Evolutionary conservation across 192 early-diverging fungal species (phyloP).

Genomic region (Gamsiella multidivaricata): DNA sequence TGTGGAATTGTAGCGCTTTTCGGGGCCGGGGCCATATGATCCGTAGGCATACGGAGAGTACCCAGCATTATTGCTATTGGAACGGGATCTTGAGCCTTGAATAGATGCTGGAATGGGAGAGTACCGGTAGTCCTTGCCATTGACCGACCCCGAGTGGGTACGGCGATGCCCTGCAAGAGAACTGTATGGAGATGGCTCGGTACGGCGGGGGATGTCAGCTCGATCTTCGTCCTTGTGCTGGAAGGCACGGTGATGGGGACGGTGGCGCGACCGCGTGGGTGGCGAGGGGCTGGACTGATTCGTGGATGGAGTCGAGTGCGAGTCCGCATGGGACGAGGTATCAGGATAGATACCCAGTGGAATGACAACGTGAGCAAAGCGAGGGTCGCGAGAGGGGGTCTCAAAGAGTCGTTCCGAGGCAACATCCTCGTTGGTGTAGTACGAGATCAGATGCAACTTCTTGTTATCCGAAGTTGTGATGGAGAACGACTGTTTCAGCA

Average conservation of each 20-base stretch:
- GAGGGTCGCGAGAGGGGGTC: slow-evolving; percentile 74
- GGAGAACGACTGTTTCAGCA: slow-evolving; percentile 90
- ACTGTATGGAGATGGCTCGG: slow-evolving; percentile 2
- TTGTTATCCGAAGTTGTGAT: slow-evolving; percentile 84
- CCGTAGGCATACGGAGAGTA: slow-evolving; percentile 13
- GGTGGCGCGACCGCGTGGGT: slow-evolving; percentile 38
- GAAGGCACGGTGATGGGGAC: slow-evolving; percentile 50
- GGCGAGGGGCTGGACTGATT: slow-evolving; percentile 40
- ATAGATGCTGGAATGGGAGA: slow-evolving; percentile 34
- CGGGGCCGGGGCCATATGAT: slow-evolving; percentile 17
- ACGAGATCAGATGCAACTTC: slow-evolving; percentile 89
- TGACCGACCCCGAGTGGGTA: slow-evolving; percentile 25
- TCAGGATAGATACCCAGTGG: slow-evolving; percentile 90
- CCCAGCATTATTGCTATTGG: slow-evolving; percentile 28
- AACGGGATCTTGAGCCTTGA: slow-evolving; percentile 12
- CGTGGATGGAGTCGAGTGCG: slow-evolving; percentile 28
- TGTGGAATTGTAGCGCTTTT: slow-evolving; percentile 33
- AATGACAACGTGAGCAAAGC: slow-evolving; percentile 73
- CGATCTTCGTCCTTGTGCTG: slow-evolving; percentile 11
- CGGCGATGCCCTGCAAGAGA: slow-evolving; percentile 36
- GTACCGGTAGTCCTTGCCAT: slow-evolving; percentile 31
- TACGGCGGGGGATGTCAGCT: slow-evolving; percentile 4
- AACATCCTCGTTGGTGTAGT: slow-evolving; percentile 88
- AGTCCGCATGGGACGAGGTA: slow-evolving; percentile 49
- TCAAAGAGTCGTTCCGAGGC: slow-evolving; percentile 67